Evolutionary conservation across 805 yeast genomes (phyloP), one percentile per base, ranked within the genome.

Genomic region (Tetrapisispora iriomotensis): DNA sequence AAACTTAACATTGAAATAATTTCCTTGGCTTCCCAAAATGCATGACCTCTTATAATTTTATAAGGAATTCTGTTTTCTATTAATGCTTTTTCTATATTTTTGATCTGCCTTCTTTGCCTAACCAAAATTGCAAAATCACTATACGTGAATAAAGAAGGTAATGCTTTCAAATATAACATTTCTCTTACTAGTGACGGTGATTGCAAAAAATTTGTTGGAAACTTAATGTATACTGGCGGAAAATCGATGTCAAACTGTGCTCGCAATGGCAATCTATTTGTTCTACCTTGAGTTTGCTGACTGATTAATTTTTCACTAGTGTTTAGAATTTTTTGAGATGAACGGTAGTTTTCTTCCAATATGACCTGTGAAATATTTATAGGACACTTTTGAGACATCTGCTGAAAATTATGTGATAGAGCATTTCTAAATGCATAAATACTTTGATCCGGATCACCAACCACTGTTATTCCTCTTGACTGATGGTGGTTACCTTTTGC

Each of bases 361-460:
- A 67, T 58, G 1, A 78, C 62, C 13, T 56, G 51, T 1, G 58
- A 43, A 23, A 58, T 54, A 30, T 48, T 46, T 9, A 56, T 35
- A 18, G 74, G 66, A 39, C 65, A 63, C 20, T 49, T 52, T 1
- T 53, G 46, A 29, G 62, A 58, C 83, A 86, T 75, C 12, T 64
- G 64, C 29, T 62, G 61, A 49, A 88, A 84, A 50, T 83, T 87
- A 14, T 66, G 62, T 1, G 80, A 67, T 26, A 77, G 76, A 0
- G 96, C 96, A 50, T 80, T 77, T 44, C 97, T 66, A 49, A 90
- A 90, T 0, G 81, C 86, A 57, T 92, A 90, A 18, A 90, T 90
- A 53, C 94, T 80, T 60, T 90, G 98, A 58, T 92, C 96, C 0
- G 96, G 95, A 54, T 90, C 98, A 1, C 98, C 98, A 2, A 90